A percentile compares a stretch with the other conserved stretches of the same genome.
Evolutionary conservation across 2,329 filamentous ascomycete species (phyloP).

Genomic region (Ophiosphaerella korrae): DNA sequence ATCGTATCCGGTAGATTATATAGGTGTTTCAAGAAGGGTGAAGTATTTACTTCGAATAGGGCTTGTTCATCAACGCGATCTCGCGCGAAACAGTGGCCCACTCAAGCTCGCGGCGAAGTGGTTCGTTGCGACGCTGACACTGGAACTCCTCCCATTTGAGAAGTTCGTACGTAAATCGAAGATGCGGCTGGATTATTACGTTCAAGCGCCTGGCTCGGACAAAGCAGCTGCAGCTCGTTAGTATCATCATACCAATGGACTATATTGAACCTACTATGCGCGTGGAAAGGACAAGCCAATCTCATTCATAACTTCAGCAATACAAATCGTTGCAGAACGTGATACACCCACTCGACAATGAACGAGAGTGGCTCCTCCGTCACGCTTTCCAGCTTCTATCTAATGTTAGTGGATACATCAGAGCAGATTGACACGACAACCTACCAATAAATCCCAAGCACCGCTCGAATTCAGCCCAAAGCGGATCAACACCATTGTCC

Average conservation of each 20-base stretch:
- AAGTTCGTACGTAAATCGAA: constrained; percentile 90
- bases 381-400: constrained; percentile 75
- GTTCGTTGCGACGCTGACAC: constrained; percentile 59
- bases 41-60: constrained; percentile 71
- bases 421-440: constrained; percentile 41
- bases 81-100: constrained; percentile 89
- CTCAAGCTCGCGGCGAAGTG: constrained; percentile 78
- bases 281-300: constrained; percentile 81
- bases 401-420: constrained; percentile 11
- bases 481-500: constrained; percentile 93
- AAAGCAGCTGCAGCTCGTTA: constrained; percentile 67
- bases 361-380: constrained; percentile 84
- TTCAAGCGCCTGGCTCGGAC: constrained; percentile 91
- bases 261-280: constrained; percentile 68
- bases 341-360: constrained; percentile 97
- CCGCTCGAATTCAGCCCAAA: constrained; percentile 82
- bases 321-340: constrained; percentile 94
- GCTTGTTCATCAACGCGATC: constrained; percentile 94
- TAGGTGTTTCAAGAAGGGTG: constrained; percentile 4
- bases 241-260: neutral
- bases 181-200: constrained; percentile 96
- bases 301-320: constrained; percentile 95
- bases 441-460: constrained; percentile 92
- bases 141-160: constrained; percentile 92
- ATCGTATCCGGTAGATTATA: constrained; percentile 19